Conservation (phyloP, 495 filamentous ascomycete species). For the Annulohypoxylon bovei region DNA sequence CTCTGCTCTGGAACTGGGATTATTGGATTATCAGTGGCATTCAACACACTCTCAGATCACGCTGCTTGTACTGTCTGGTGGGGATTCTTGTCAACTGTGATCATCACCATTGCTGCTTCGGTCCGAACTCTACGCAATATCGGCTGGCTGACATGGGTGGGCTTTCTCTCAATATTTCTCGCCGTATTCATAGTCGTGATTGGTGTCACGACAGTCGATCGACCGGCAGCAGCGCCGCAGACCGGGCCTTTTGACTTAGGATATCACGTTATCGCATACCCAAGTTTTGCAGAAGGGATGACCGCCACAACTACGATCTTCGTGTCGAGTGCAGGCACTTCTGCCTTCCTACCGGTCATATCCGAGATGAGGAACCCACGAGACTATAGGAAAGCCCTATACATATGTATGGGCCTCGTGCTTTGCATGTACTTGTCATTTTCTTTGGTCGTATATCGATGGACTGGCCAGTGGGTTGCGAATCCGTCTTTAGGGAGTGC, state of each 20-base stretch:
- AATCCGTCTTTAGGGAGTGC: conserved; percentile 48
- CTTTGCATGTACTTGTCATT: conserved; percentile 47
- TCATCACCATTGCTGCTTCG: conserved; percentile 45
- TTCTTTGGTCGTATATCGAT: conserved; percentile 48
- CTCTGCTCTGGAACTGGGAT: conserved; percentile 61
- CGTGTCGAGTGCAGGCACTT: conserved; percentile 35
- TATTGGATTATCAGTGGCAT: conserved; percentile 59
- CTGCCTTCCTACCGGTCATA: conserved; percentile 38
- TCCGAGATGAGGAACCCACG: conserved; percentile 47
- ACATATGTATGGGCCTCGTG: conserved; percentile 47
- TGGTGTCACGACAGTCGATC: conserved; percentile 54
- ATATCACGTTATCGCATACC: conserved; percentile 34
- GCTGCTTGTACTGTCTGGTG: conserved; percentile 60
- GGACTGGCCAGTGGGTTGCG: conserved; percentile 51
- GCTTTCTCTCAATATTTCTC: conserved; percentile 56
- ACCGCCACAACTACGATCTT: conserved; percentile 56
- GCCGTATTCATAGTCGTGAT: conserved; percentile 63
- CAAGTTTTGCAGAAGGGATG: conserved; percentile 49
- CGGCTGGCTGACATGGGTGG: conserved; percentile 59
- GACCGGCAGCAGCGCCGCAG: conserved; percentile 49
- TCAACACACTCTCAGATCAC: conserved; percentile 62
- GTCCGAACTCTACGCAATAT: conserved; percentile 54
- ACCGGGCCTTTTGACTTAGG: conserved; percentile 39
- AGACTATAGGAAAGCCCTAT: conserved; percentile 49
- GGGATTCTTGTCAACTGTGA: conserved; percentile 46